Evolutionary conservation across 495 filamentous ascomycete genomes (phyloP).

Genomic region (Neurospora sp.): DNA sequence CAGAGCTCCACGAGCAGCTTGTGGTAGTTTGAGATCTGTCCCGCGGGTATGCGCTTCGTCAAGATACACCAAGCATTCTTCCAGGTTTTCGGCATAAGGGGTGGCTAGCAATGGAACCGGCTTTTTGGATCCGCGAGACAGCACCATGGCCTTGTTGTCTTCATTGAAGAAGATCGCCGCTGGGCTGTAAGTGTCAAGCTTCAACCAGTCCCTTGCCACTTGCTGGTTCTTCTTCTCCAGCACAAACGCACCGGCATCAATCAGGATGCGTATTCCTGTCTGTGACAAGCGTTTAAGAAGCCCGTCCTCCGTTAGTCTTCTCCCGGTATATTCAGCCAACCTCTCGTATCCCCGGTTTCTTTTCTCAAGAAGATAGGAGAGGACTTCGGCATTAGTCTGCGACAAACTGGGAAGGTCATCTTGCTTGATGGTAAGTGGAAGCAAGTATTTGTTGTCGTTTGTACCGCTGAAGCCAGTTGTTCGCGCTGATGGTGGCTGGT

Average conservation of each 20-base stretch:
- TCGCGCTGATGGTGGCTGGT: not conserved
- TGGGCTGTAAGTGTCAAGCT: slow-evolving; percentile 20
- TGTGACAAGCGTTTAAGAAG: slow-evolving; percentile 21
- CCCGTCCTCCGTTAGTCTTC: slow-evolving; percentile 27
- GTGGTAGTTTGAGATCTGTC: slow-evolving; percentile 37
- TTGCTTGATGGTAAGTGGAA: slow-evolving; percentile 44
- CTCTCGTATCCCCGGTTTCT: not conserved
- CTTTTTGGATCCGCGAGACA: slow-evolving; percentile 14
- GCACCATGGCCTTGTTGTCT: slow-evolving; percentile 31
- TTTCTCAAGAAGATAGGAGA: not conserved
- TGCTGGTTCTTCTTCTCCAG: slow-evolving; percentile 32
- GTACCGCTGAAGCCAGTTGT: slow-evolving; percentile 50
- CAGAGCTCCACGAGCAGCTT: slow-evolving; percentile 28
- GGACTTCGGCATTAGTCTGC: slow-evolving; percentile 45
- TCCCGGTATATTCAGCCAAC: not conserved
- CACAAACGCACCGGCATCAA: slow-evolving; percentile 43
- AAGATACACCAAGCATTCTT: slow-evolving; percentile 33
- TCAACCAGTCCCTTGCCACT: slow-evolving; percentile 39
- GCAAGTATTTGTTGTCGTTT: slow-evolving; percentile 38
- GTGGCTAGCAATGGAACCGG: slow-evolving; percentile 25
- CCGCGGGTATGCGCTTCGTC: slow-evolving; percentile 41
- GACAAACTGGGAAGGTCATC: slow-evolving; percentile 35
- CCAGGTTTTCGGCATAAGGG: slow-evolving; percentile 31
- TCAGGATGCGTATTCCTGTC: slow-evolving; percentile 29
- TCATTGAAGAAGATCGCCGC: slow-evolving; percentile 23